Evolutionary conservation across 345 rosid genomes (phyloP), one percentile per base, ranked within the genome.

Genomic region (Eutrema yunnanense): DNA sequence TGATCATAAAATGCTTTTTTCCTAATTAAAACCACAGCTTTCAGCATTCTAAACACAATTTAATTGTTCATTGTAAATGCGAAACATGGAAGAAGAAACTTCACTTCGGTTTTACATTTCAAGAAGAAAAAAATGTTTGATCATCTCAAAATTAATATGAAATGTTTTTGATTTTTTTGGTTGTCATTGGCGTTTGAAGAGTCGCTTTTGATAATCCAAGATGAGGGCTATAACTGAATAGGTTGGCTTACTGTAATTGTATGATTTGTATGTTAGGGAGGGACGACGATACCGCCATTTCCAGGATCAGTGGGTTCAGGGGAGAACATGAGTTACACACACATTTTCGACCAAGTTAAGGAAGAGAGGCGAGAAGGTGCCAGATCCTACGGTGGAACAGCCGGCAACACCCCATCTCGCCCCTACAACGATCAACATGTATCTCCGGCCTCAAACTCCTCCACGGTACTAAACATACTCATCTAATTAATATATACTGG

Each of bases 341-440:
- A 73, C 65, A 78, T 78, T 1, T 78, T 78, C 27, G 74, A 78
- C 5, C n/a, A 78, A 78, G 81, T 78, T 11, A 67, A 73, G 11
- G 78, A 67, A 73, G 81, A 78, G 59, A 78, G 78, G 26, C 7
- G 40, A 54, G 78, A 47, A 37, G 70, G 60, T n/a, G 73, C 8
- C 13, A 64, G 76, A 71, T 19, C 76, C 3, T 65, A 42, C 67
- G 72, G 76, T 22, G 62, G 66, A 22, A 38, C 62, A 1, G 48
- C 62, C 53, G n/a, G 63, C 46, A 56, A 56, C 56, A 77, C 80
- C 5, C 76, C 76, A 10, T 51, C 73, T 50, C 76, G 68, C 8
- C 80, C 76, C 50, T 26, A 64, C 67, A 71, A 71, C 44, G 9
- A 6, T 53, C 74, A 53, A 43, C 41, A 22, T 69, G 37, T 22